A percentile compares a stretch with the other conserved stretches of the same genome.
phyloP scores from a whole-genome alignment of 306 rosid species.

The Cyamopsis tetragonoloba region DNA sequence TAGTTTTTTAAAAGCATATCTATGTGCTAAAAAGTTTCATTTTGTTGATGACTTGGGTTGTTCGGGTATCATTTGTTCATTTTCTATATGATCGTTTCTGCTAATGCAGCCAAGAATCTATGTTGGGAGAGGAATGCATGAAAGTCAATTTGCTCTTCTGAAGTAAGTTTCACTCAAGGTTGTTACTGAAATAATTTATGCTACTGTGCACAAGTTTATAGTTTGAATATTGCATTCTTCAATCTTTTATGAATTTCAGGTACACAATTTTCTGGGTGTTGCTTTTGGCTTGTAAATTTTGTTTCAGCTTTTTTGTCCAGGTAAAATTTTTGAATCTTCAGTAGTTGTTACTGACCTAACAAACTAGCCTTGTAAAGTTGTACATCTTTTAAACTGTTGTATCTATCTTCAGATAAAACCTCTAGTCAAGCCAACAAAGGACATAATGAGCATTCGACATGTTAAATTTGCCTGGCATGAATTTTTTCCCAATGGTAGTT shows the following conservation, averaged over 20 bases:
- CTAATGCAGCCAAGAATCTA: constrained; percentile 85
- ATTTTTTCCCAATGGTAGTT: constrained; percentile 80
- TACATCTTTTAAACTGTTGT: constrained; percentile 18
- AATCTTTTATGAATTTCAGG: constrained; percentile 50
- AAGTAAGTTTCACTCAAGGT: constrained; percentile 55
- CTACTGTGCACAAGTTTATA: constrained; percentile 2
- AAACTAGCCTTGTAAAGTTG: constrained; percentile 21
- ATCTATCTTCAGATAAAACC: constrained; percentile 74
- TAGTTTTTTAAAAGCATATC: background rate
- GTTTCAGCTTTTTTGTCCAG: constrained; percentile 78
- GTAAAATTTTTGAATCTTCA: constrained; percentile 33
- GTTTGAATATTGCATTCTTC: constrained; percentile 28
- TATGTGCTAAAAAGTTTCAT: background rate
- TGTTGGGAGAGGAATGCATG: constrained; percentile 98
- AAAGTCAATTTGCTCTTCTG: constrained; percentile 73
- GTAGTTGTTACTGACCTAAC: constrained; percentile 4
- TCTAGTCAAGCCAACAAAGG: constrained; percentile 79
- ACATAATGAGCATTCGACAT: constrained; percentile 69
- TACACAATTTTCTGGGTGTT: constrained; percentile 89
- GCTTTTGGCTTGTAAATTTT: constrained; percentile 72
- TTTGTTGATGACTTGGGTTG: constrained; percentile 2
- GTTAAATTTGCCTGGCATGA: constrained; percentile 84
- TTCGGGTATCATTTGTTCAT: constrained; percentile 9
- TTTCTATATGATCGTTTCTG: constrained; percentile 24
- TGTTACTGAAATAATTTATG: constrained; percentile 21